phyloP scores from a whole-genome alignment of 495 filamentous ascomycete genomes.

The Chaetomium fimeti region DNA sequence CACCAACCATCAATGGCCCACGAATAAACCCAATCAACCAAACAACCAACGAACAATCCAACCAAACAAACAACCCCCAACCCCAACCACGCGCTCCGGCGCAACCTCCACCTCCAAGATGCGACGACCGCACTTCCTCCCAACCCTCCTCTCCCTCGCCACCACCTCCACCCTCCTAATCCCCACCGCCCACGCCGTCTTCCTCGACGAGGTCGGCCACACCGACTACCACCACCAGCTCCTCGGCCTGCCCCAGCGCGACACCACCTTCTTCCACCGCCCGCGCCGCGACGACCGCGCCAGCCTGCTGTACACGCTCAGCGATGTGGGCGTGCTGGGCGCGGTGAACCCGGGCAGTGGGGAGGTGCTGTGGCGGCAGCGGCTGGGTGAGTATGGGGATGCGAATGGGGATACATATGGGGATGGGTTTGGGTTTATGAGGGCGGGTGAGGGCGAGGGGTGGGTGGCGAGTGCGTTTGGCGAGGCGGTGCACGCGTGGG shows the following conservation, averaged over 20 bases:
- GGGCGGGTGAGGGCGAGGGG: conserved; percentile 69
- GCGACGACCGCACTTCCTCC: not conserved
- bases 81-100: not conserved
- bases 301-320: conserved; percentile 86
- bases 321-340: conserved; percentile 74
- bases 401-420: conserved; percentile 34
- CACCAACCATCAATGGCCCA: not conserved
- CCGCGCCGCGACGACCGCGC: conserved; percentile 78
- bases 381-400: conserved; percentile 39
- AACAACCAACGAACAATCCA: not conserved
- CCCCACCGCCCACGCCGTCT: conserved; percentile 62
- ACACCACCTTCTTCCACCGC: conserved; percentile 92
- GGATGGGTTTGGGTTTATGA: conserved; percentile 51
- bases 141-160: not conserved
- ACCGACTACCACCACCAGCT: conserved; percentile 92
- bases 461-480: conserved; percentile 70
- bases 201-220: conserved; percentile 84
- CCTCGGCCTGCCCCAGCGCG: conserved; percentile 73
- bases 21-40: not conserved
- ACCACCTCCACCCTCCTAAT: conserved; percentile 41
- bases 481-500: conserved; percentile 72
- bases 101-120: not conserved
- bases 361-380: conserved; percentile 79
- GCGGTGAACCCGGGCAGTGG: conserved; percentile 89
- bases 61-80: not conserved